Base-by-base conservation (phyloP, 2,329 filamentous ascomycete species). In the Trichoderma hamatum region DNA sequence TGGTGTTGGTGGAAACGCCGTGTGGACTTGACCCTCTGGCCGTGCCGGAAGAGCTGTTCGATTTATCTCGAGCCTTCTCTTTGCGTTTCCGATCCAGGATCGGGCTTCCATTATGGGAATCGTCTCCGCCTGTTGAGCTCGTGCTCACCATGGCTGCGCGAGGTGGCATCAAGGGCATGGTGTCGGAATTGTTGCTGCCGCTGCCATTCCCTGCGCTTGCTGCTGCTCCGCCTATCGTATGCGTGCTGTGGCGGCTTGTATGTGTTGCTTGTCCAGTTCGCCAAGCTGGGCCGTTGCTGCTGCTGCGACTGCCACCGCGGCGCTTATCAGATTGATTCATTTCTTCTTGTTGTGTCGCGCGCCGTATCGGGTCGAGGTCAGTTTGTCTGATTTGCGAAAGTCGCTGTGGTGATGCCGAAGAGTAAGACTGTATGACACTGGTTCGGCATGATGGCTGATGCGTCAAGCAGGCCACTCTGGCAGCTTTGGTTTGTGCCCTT, bases 241-340 rank as follows among this genome's bases (percentile, higher is more conserved):
- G 63, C 46, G 56, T 43, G 69, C 65, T 34, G 70, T 72, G 59
- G 70, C 72, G 64, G 70, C 70, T 66, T 69, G 69, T 10, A 67
- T 70, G 73, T 10, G 72, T 65, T 34, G 72, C 59, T 4, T 70
- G 65, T n/a, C 55, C 65, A 6, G 74, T 66, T 43, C 73, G 74
- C 67, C 72, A 71, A 69, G 71, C 69, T 70, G 74, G 74, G 71
- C 56, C 59, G 36, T 52, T 58, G 56, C 65, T 63, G 39, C 71
- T 75, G 69, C 68, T 61, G 52, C 72, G 70, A 67, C 75, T 76
- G 63, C 72, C 75, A 67, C 75, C 78, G 71, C 82, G 82, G 73
- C 82, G 82, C 76, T 83, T 84, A 70, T 85, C 82, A 58, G 82
- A 76, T 55, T 77, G 72, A 71, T 78, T 81, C 82, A 83, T 84